Evolutionary conservation across 2,329 filamentous ascomycete species (phyloP).

Genomic region (Berkeleyomyces basicola): DNA sequence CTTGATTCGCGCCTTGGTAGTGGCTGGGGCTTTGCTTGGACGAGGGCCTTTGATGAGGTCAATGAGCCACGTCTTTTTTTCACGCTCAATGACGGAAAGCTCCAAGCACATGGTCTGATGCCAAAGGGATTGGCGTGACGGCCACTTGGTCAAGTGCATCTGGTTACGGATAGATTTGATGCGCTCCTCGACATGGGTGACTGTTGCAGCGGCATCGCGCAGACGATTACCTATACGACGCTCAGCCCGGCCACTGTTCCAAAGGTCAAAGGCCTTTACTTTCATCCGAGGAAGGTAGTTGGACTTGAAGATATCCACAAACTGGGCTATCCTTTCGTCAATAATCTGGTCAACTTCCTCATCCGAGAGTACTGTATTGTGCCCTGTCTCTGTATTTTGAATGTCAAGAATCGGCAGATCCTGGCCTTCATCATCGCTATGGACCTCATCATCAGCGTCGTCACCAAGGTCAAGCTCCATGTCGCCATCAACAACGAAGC

Average conservation of each 20-base stretch:
- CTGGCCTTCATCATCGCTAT: slow-evolving; percentile 19
- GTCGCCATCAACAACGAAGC: slow-evolving; percentile 5
- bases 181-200: slow-evolving; percentile 30
- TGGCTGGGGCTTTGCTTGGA: slow-evolving; percentile 11
- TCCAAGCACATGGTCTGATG: slow-evolving; percentile 44
- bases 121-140: slow-evolving; percentile 33
- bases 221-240: slow-evolving; percentile 23
- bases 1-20: slow-evolving; percentile 10
- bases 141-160: slow-evolving; percentile 37
- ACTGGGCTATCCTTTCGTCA: slow-evolving; percentile 6
- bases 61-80: slow-evolving; percentile 36
- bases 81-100: slow-evolving; percentile 43
- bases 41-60: slow-evolving; percentile 25
- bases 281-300: slow-evolving; percentile 8
- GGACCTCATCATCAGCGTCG: slow-evolving; percentile 29
- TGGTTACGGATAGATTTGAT: slow-evolving; percentile 38
- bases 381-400: background rate
- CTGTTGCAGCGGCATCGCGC: slow-evolving; percentile 24
- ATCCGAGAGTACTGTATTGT: background rate
- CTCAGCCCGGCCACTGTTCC: slow-evolving; percentile 4
- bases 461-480: slow-evolving; percentile 15
- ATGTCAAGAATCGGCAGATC: slow-evolving; percentile 38
- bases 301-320: slow-evolving; percentile 5
- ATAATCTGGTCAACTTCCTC: slow-evolving; percentile 11
- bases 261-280: slow-evolving; percentile 9